These are phyloP conservation scores for Candida silvicultrix DNA, from an alignment of 805 yeast genomes.

Conservation along the genomic window DNA sequence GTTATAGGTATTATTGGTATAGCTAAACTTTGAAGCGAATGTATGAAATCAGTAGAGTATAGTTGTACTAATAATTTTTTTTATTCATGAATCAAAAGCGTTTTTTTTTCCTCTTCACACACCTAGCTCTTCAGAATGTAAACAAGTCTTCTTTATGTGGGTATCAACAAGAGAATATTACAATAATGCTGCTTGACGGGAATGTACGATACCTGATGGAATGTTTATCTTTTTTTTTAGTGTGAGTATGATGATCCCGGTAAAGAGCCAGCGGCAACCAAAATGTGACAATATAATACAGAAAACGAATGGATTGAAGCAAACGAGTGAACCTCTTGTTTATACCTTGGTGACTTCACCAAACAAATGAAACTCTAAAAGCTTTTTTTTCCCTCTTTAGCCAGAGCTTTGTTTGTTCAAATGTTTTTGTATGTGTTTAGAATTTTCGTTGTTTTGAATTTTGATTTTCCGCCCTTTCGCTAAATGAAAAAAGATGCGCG, in stretches of 20 bases:
- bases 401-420: no score
- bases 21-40: background rate
- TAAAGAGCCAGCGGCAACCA: background rate
- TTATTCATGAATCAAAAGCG: background rate
- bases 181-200: background rate
- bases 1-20: no score
- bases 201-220: background rate
- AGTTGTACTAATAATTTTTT: no score
- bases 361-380: no score
- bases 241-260: background rate
- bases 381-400: no score
- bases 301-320: background rate
- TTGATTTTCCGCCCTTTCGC: no score
- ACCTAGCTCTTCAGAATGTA: background rate
- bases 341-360: no score
- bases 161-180: background rate
- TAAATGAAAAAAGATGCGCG: no score
- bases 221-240: background rate
- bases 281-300: background rate
- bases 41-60: background rate
- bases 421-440: no score
- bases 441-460: no score
- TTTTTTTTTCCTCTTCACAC: background rate
- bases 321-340: no score
- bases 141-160: background rate